A percentile compares a stretch with the other conserved stretches of the same genome.
Conservation (phyloP, 1,284 basidiomycete genomes). For the Bjerkandera adusta region DNA sequence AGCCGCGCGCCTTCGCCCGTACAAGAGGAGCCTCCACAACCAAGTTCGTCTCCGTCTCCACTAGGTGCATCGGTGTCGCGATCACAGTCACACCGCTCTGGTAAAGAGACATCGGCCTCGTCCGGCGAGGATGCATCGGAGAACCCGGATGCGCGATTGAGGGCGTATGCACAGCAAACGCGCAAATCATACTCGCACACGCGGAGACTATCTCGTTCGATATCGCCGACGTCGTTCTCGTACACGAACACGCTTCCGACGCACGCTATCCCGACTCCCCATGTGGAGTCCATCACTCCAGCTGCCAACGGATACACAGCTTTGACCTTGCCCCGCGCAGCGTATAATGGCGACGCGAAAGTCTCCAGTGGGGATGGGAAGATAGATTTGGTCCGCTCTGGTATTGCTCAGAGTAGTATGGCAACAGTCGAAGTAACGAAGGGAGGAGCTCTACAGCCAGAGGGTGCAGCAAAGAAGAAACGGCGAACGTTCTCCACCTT, state of each 20-base stretch:
- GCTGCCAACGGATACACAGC: conserved; percentile 53
- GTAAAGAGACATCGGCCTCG: conserved; percentile 8
- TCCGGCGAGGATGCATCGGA: conserved; percentile 12
- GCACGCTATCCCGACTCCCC: conserved; percentile 31
- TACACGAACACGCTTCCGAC: conserved; percentile 27
- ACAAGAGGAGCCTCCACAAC: conserved; percentile 19
- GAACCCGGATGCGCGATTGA: conserved; percentile 25
- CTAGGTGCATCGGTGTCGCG: conserved; percentile 8
- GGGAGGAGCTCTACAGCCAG: conserved; percentile 41
- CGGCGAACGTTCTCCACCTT: conserved; percentile 18
- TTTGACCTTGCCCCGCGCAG: conserved; percentile 66
- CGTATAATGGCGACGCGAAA: conserved; percentile 38
- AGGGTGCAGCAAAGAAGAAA: conserved; percentile 10
- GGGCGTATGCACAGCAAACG: conserved; percentile 25
- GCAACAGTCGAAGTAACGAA: conserved; percentile 78
- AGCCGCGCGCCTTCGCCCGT: conserved; percentile 28
- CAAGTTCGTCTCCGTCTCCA: too few species aligned
- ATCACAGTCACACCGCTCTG: conserved; percentile 14
- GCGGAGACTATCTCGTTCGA: conserved; percentile 18
- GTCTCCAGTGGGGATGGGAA: conserved; percentile 38
- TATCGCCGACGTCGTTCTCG: conserved; percentile 15
- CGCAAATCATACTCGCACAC: conserved; percentile 17
- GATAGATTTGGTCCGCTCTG: conserved; percentile 70
- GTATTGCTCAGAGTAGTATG: conserved; percentile 84
- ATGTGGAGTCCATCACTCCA: conserved; percentile 18